Base-by-base conservation (phyloP, 495 filamentous ascomycete species). In the Podospora bellae-mahoneyi region DNA sequence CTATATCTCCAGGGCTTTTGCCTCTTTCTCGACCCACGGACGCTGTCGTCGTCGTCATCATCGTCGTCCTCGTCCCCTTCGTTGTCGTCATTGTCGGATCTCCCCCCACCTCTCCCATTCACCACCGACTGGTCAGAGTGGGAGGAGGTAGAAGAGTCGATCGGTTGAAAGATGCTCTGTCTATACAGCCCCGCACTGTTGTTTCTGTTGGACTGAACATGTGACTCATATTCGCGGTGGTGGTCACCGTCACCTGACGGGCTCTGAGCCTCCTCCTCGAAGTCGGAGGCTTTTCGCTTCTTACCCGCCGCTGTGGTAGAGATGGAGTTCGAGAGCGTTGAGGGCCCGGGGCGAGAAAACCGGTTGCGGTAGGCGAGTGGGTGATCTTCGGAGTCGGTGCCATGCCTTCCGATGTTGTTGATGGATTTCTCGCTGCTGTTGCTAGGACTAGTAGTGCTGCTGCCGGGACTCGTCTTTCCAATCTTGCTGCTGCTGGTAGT, bases 1-100 rank as follows among this genome's bases (percentile, higher is more conserved):
- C 75, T 64, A 62, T 74, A 77, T 34, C 75, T 62, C 19, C 64
- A 55, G 15, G 75, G 75, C 59, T 71, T 77, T 60, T 73, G 70
- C 2, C 73, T 65, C 64, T 72, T 74, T 39, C 75, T 62, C 7
- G 26, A 32, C 15, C 32, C 34, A 18, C 62, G 53, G 32, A 57
- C 67, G 39, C 57, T 30, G 56, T 71, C 71, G 30, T 62, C 60
- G 28, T 65, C 63, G 13, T 71, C 66, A 5, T 65, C 66, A 27
- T 72, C 73, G 1, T 70, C 75, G 2, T 64, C 65, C 0, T 70
- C 75, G 2, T 64, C 65, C 0, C 66, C 68, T 0, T 44, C 69
- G 0, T 32, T 20, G 7, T 63, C 66, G 54, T 62, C 68, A 0
- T 57, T 59, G 19, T 20, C 19, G 18, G 7, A 26, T 20, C 55